Base-by-base conservation (phyloP, 768 basidiomycete species). In the Calocybe gangraenosa region DNA sequence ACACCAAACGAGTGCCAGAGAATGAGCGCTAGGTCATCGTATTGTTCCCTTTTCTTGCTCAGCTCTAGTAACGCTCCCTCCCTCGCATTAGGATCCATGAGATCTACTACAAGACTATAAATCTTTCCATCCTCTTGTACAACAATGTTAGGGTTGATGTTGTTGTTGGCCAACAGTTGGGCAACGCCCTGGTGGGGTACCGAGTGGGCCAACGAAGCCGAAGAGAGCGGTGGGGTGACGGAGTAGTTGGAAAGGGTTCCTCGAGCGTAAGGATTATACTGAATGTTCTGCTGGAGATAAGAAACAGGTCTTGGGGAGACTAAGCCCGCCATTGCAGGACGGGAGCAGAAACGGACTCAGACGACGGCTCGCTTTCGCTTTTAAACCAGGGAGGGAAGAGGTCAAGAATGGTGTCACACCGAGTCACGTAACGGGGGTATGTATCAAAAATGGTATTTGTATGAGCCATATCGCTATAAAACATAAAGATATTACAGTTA, bases 11-110 rank as follows among this genome's bases (percentile, higher is more conserved):
- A 93, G 58, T 98, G 94, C 96, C 96, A 99, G 6, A 99, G 75
- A 19, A 99, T 90, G 34, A 98, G 77, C 1, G 96, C 96, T 37
- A 99, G 81, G 67, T 99, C 94, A 62, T 99, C 96, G 61, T 95
- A 98, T 66, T 98, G 94, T 68, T 98, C 96, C 51, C 96, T 74
- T 73, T 97, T 98, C 78, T 99, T 98, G 70, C 92, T 95, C 58
- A 99, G 74, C 68, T 99, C 96, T 43, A 98, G 74, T 39, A 99
- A 71, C 1, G 96, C 95, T 2, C 75, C 76, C 61, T 99, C 96
- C 50, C 95, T 78, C n/a, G 85, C 80, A 44, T 71, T 77, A 1
- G 86, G 82, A 58, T 91, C 84, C 73, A 88, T 76, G 20, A 95
- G 69, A 46, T 95, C 90, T 53, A 92, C 82, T 48, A 98, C 93